phyloP scores from a whole-genome alignment of 352 stramenopile genomes.

The Phytophthora pini region DNA sequence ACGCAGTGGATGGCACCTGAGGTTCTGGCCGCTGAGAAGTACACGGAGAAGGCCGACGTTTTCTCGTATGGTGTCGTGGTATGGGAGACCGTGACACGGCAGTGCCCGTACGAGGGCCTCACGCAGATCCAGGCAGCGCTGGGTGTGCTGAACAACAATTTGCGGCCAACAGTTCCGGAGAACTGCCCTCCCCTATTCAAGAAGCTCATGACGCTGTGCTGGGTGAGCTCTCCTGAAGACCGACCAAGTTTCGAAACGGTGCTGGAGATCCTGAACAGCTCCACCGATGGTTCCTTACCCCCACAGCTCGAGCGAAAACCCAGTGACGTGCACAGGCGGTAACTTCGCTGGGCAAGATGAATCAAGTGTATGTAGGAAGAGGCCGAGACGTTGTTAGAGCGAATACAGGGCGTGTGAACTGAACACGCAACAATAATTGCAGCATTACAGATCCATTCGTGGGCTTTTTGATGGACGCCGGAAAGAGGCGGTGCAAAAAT shows the following conservation, averaged over 20 bases:
- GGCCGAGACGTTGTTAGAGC: conserved; percentile 31
- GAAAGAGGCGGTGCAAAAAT: too few relatives aligned
- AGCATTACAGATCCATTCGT: neutral
- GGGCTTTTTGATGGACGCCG: conserved; percentile 4
- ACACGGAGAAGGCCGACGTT: conserved; percentile 89
- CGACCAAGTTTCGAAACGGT: conserved; percentile 85
- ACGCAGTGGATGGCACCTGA: conserved; percentile 91
- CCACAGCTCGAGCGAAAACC: conserved; percentile 26
- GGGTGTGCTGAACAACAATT: conserved; percentile 88
- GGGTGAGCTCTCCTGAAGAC: conserved; percentile 74
- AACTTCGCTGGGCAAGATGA: conserved; percentile 14
- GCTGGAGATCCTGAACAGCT: conserved; percentile 74
- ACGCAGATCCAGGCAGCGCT: conserved; percentile 91
- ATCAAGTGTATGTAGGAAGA: conserved; percentile 30
- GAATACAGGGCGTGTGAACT: conserved; percentile 30
- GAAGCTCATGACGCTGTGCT: conserved; percentile 88
- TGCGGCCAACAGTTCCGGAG: conserved; percentile 83
- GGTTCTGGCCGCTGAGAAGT: conserved; percentile 83
- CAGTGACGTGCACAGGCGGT: conserved; percentile 29
- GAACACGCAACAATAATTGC: neutral
- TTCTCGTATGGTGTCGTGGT: conserved; percentile 89
- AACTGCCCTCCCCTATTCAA: conserved; percentile 81
- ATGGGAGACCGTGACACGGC: conserved; percentile 90
- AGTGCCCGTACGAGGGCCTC: conserved; percentile 92
- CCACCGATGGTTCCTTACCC: conserved; percentile 33